A percentile compares a stretch with the other conserved stretches of the same genome.
These are phyloP conservation scores for Ustilago curta DNA, from an alignment of 1,284 basidiomycete species.

Conservation along the genomic window DNA sequence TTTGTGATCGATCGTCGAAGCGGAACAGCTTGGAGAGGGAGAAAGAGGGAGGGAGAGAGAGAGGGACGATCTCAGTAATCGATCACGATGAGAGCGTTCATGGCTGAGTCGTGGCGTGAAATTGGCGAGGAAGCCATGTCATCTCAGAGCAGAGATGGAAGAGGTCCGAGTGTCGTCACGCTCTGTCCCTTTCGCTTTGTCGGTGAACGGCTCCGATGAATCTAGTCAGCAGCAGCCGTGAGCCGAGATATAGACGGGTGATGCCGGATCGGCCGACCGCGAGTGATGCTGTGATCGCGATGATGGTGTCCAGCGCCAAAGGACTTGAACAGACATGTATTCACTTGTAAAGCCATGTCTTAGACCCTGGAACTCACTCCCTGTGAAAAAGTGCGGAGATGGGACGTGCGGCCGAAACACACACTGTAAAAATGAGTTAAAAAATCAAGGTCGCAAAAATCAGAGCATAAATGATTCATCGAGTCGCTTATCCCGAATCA, in stretches of 20 bases:
- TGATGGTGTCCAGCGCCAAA: not conserved
- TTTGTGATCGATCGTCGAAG: not conserved
- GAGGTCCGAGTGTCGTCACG: slow-evolving; percentile 2
- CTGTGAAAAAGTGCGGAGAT: not conserved
- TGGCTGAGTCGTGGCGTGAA: not conserved
- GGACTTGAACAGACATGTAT: too few species aligned
- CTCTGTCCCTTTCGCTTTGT: too few species aligned
- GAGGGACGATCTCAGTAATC: not conserved
- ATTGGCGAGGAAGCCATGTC: not conserved
- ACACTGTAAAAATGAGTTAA: not conserved
- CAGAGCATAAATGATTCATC: too few species aligned
- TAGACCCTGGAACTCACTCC: slow-evolving; percentile 7
- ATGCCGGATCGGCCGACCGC: slow-evolving; percentile 1
- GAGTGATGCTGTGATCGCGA: not conserved
- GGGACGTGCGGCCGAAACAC: not conserved
- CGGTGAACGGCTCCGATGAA: not conserved
- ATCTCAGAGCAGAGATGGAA: not conserved
- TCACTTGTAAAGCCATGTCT: not conserved
- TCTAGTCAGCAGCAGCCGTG: slow-evolving; percentile 6
- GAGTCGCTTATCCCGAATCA: too few species aligned
- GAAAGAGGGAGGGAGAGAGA: not conserved
- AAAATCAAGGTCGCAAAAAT: slow-evolving; percentile 7
- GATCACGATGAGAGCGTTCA: not conserved
- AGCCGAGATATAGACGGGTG: not conserved
- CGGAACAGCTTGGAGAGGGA: not conserved